Percentiles rank a stretch among this genome's conserved stretches.
Evolutionary conservation across 2,329 filamentous ascomycete genomes (phyloP).

Genomic region (Volutella citrinella): DNA sequence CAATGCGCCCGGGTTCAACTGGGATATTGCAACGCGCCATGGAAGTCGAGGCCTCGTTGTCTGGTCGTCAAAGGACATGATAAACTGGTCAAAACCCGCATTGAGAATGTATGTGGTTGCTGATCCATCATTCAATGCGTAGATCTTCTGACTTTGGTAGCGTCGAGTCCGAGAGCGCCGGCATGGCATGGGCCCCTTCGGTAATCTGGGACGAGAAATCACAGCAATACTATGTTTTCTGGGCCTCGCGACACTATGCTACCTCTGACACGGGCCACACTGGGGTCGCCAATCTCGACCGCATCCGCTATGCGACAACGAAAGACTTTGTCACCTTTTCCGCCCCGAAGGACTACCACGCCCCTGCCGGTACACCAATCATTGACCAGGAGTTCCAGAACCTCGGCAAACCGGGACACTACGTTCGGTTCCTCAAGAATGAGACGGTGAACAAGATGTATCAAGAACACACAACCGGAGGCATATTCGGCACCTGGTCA

Average conservation of each 20-base stretch:
- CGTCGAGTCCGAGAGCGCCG: conserved; percentile 31
- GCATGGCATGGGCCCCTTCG: conserved; percentile 38
- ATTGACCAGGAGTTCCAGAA: conserved; percentile 50
- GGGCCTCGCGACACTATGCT: conserved; percentile 44
- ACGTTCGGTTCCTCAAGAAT: conserved; percentile 49
- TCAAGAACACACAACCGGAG: conserved; percentile 41
- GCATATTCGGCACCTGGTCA: conserved; percentile 47
- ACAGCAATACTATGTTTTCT: conserved; percentile 45
- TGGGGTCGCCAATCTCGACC: conserved; percentile 36
- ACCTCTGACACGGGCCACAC: conserved; percentile 42
- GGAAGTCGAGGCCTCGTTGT: conserved; percentile 35
- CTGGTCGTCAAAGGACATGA: conserved; percentile 33
- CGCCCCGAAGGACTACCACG: conserved; percentile 41
- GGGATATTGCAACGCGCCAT: conserved; percentile 32
- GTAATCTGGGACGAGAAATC: conserved; percentile 33
- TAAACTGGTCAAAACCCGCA: conserved; percentile 31
- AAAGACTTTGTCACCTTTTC: conserved; percentile 48
- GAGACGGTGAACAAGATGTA: conserved; percentile 47
- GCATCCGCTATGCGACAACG: conserved; percentile 49
- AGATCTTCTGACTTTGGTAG: no score
- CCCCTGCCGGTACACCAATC: conserved; percentile 36
- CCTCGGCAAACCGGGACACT: conserved; percentile 37
- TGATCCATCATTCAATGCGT: conserved; percentile 8
- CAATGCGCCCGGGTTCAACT: conserved; percentile 31
- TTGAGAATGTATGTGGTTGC: conserved; percentile 9